These are phyloP conservation scores for Malus asiatica DNA, from an alignment of 306 rosid species.

Conservation along the genomic window DNA sequence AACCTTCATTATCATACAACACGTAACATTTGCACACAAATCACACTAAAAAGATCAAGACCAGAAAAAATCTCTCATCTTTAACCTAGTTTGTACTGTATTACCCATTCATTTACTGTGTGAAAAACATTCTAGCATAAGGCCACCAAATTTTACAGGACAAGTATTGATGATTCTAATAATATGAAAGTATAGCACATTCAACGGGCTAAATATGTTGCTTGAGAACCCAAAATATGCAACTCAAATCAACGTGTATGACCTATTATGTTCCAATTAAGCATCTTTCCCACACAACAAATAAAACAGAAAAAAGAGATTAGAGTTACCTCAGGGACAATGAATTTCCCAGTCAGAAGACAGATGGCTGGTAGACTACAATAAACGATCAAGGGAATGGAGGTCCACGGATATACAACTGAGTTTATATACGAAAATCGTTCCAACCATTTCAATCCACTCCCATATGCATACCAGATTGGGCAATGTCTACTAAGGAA, in stretches of 20 bases:
- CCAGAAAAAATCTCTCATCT: neutral
- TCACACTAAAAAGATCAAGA: neutral
- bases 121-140: neutral
- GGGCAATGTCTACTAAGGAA: slow-evolving; percentile 93
- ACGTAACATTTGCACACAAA: neutral
- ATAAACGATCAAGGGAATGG: slow-evolving; percentile 79
- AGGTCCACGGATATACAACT: slow-evolving; percentile 87
- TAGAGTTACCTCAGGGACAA: slow-evolving; percentile 86
- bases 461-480: slow-evolving; percentile 91
- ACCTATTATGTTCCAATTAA: neutral
- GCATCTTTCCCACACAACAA: neutral
- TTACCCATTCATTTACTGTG: neutral
- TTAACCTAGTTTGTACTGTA: too few relatives aligned
- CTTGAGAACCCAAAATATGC: neutral
- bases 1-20: neutral
- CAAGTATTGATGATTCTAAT: neutral
- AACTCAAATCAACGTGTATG: neutral
- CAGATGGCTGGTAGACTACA: slow-evolving; percentile 94
- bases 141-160: neutral
- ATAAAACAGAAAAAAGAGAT: slow-evolving; percentile 2
- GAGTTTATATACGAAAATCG: slow-evolving; percentile 87
- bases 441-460: slow-evolving; percentile 78
- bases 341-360: slow-evolving; percentile 85
- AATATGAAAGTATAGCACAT: neutral
- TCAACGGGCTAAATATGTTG: neutral